Percentiles rank a stretch among this genome's conserved stretches.
phyloP scores from a whole-genome alignment of 2,329 filamentous ascomycete species.

The Arthrobotrys sphaeroides region DNA sequence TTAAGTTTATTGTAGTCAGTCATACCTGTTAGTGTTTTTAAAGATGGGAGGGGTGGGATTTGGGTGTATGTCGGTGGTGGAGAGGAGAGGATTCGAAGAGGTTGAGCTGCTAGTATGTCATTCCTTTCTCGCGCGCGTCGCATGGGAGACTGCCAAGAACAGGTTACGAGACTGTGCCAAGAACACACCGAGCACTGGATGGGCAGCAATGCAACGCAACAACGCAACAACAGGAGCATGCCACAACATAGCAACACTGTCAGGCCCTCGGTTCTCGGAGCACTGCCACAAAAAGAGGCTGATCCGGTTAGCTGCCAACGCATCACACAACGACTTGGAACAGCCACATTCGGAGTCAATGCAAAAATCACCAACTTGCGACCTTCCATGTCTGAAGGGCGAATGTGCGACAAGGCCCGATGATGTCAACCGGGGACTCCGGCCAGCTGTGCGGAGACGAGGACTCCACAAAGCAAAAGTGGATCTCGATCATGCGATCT shows the following conservation, averaged over 20 bases:
- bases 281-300: slow-evolving; percentile 48
- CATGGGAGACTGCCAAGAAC: background rate
- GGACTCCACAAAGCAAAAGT: slow-evolving; percentile 1
- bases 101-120: background rate
- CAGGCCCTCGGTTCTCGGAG: slow-evolving; percentile 5
- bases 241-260: slow-evolving; percentile 24
- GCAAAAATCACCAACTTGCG: slow-evolving; percentile 4
- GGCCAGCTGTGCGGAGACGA: slow-evolving; percentile 35
- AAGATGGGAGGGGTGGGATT: background rate
- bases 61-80: background rate
- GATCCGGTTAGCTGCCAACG: slow-evolving; percentile 18
- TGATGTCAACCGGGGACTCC: slow-evolving; percentile 48
- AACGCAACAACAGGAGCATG: background rate
- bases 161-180: too few relatives aligned
- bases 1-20: slow-evolving; percentile 79
- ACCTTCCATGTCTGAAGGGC: background rate
- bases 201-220: slow-evolving; percentile 4
- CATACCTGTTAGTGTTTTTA: slow-evolving; percentile 65
- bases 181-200: background rate
- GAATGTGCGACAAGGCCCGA: slow-evolving; percentile 8
- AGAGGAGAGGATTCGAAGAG: slow-evolving; percentile 4
- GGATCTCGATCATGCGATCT: slow-evolving; percentile 12
- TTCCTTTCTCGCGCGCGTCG: slow-evolving; percentile 7
- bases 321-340: slow-evolving; percentile 2
- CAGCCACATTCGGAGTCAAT: slow-evolving; percentile 32